Evolutionary conservation across 192 early-diverging fungal species (phyloP).

Genomic region (Gonapodya prolifera): DNA sequence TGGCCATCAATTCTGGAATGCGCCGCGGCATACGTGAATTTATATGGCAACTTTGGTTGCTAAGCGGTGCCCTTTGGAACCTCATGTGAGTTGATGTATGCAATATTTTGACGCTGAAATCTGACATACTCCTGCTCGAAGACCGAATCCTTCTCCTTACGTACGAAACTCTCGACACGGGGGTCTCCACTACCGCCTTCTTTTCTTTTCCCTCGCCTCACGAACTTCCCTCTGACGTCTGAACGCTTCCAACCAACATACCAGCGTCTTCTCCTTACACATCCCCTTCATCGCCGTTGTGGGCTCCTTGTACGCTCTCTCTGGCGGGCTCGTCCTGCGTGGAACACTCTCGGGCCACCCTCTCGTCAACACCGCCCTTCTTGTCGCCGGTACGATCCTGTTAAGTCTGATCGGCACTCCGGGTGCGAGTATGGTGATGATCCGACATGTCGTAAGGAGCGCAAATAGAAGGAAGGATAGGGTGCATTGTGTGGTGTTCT

Average conservation of each 20-base stretch:
- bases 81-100: too few species aligned
- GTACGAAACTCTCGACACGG: too few species aligned
- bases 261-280: not conserved
- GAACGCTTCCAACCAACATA: too few species aligned
- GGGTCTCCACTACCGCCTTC: too few species aligned
- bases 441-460: not conserved
- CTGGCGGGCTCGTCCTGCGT: not conserved
- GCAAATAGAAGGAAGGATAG: not conserved
- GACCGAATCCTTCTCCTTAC: too few species aligned
- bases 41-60: constrained; percentile 28
- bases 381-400: not conserved
- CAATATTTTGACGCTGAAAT: too few species aligned
- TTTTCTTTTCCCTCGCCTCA: too few species aligned
- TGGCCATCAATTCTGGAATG: too few species aligned
- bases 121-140: too few species aligned
- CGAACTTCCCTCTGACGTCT: too few species aligned
- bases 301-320: not conserved
- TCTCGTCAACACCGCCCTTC: not conserved
- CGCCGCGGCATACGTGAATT: too few species aligned
- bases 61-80: constrained; percentile 11
- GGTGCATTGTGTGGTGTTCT: not conserved
- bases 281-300: not conserved
- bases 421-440: not conserved
- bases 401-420: not conserved
- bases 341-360: not conserved